phyloP scores from a whole-genome alignment of 805 yeast species.

The Pichia insulana region DNA sequence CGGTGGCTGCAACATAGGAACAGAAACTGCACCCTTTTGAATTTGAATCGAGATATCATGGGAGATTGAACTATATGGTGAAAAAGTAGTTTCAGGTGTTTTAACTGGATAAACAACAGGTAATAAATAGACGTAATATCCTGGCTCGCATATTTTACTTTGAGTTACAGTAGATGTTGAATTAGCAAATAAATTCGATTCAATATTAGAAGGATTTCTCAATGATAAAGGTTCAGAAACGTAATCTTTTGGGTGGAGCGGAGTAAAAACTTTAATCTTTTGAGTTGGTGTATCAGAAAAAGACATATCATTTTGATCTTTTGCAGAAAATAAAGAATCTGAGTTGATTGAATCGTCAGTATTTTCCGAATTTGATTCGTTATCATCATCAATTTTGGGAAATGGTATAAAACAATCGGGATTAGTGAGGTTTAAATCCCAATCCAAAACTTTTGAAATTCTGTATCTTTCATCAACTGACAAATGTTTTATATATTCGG shows the following conservation, averaged over 20 bases:
- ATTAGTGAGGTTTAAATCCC: slow-evolving; percentile 34
- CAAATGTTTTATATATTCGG: slow-evolving; percentile 34
- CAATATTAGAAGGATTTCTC: slow-evolving; percentile 7
- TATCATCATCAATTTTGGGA: slow-evolving; percentile 13
- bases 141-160: slow-evolving; percentile 38
- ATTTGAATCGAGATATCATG: slow-evolving; percentile 37
- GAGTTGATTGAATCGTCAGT: slow-evolving; percentile 7
- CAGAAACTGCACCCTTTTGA: slow-evolving; percentile 22
- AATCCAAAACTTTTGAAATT: slow-evolving; percentile 33
- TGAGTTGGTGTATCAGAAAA: slow-evolving; percentile 22
- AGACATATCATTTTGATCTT: slow-evolving; percentile 11
- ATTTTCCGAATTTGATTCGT: slow-evolving; percentile 7
- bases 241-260: slow-evolving; percentile 19
- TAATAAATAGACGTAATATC: slow-evolving; percentile 58
- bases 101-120: slow-evolving; percentile 55
- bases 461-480: slow-evolving; percentile 36
- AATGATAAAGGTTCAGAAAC: slow-evolving; percentile 14
- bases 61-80: slow-evolving; percentile 40
- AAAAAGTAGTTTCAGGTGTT: slow-evolving; percentile 51
- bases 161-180: not conserved
- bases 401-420: slow-evolving; percentile 31
- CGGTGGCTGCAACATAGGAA: slow-evolving; percentile 24
- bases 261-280: slow-evolving; percentile 16
- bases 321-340: slow-evolving; percentile 2
- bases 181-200: slow-evolving; percentile 14